Percentiles rank a stretch among this genome's conserved stretches.
Conservation (phyloP, 164 flowering plant species). For the Amborella trichopoda region DNA sequence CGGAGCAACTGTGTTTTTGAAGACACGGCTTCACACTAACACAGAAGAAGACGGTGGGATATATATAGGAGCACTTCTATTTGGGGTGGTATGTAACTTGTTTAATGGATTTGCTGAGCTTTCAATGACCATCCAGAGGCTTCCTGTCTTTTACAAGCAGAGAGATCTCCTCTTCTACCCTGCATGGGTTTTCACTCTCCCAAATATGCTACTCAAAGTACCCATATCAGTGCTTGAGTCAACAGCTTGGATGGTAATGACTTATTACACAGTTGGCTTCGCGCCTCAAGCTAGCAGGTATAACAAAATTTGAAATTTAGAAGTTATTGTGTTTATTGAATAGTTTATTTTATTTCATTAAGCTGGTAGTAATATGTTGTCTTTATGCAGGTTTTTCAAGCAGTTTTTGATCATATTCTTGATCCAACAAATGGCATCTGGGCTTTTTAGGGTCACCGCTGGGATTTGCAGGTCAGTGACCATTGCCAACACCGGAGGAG, state of each 20-base stretch:
- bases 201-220: conserved; percentile 48
- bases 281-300: conserved; percentile 43
- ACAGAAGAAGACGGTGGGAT: conserved; percentile 3
- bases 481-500: conserved; percentile 39
- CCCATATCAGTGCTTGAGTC: conserved; percentile 41
- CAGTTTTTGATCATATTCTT: conserved; percentile 29
- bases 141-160: conserved; percentile 38
- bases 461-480: conserved; percentile 36
- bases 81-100: not conserved
- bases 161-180: conserved; percentile 42
- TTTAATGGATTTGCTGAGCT: conserved; percentile 9
- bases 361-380: not conserved
- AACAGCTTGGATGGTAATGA: conserved; percentile 33
- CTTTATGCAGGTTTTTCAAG: conserved; percentile 34
- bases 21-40: conserved; percentile 6
- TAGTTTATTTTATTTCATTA: not conserved
- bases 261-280: conserved; percentile 47
- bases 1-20: conserved; percentile 7
- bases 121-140: conserved; percentile 12
- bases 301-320: not conserved
- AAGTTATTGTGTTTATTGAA: not conserved
- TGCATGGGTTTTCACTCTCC: conserved; percentile 48
- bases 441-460: conserved; percentile 31
- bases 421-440: conserved; percentile 45
- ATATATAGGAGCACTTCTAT: conserved; percentile 10